These are phyloP conservation scores for Nothophaeocryptopus gaeumannii DNA, from an alignment of 2,329 filamentous ascomycete species.

Conservation along the genomic window DNA sequence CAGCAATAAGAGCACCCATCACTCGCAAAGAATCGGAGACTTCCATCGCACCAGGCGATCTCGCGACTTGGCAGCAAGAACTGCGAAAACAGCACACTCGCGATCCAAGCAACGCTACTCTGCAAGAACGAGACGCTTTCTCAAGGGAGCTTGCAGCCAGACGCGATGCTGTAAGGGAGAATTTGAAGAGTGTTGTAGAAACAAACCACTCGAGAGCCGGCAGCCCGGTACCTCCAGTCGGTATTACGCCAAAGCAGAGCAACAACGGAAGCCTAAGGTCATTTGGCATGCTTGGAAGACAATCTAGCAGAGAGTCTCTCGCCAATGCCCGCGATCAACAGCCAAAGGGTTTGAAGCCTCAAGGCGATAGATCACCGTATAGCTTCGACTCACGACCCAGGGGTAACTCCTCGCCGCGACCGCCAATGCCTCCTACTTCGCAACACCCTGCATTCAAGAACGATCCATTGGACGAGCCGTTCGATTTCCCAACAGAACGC, in stretches of 20 bases:
- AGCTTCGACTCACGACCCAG: conserved; percentile 28
- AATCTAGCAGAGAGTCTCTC: conserved; percentile 66
- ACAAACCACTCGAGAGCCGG: conserved; percentile 49
- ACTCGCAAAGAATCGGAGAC: conserved; percentile 11
- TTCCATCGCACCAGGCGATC: conserved; percentile 21
- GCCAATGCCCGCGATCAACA: conserved; percentile 46
- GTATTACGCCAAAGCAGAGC: conserved; percentile 20
- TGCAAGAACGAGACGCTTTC: conserved; percentile 66
- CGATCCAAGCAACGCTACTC: conserved; percentile 50
- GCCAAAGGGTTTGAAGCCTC: conserved; percentile 59
- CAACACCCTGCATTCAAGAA: conserved; percentile 26
- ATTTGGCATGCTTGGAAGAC: conserved; percentile 62
- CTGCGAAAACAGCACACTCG: conserved; percentile 47
- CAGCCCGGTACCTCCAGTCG: conserved; percentile 35
- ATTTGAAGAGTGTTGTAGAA: conserved; percentile 63
- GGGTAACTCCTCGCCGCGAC: conserved; percentile 25
- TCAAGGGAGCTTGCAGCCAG: conserved; percentile 69
- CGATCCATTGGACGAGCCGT: conserved; percentile 13
- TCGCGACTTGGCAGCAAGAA: conserved; percentile 50
- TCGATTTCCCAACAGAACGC: conserved; percentile 14
- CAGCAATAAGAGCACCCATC: not conserved
- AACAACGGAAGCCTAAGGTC: conserved; percentile 50
- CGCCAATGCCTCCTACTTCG: conserved; percentile 20
- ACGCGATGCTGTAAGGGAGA: conserved; percentile 69
- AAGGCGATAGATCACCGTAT: conserved; percentile 22